Conservation (phyloP, 176 grass and related monocot species). For the Melocanna baccifera region DNA sequence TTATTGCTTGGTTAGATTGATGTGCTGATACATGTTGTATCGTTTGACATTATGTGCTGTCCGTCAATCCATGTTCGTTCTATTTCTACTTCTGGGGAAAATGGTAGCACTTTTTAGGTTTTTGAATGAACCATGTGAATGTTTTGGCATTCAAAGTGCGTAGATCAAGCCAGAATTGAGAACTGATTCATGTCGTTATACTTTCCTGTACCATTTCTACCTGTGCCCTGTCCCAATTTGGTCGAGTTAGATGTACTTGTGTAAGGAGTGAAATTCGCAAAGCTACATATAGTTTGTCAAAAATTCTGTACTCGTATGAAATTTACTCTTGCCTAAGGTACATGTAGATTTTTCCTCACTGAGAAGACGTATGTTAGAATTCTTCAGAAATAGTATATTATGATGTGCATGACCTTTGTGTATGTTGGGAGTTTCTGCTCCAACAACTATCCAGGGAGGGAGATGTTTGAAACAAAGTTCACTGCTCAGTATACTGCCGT, state of each 20-base stretch:
- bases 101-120: background rate
- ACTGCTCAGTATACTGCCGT: background rate
- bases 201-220: background rate
- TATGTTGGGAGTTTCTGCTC: background rate
- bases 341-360: background rate
- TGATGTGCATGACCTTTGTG: background rate
- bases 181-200: background rate
- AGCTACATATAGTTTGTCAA: background rate
- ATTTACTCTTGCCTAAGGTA: too few species aligned
- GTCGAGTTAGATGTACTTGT: background rate
- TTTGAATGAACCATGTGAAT: background rate
- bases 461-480: background rate
- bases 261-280: background rate
- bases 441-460: background rate
- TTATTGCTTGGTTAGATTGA: slow-evolving; percentile 13
- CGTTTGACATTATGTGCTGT: slow-evolving; percentile 13
- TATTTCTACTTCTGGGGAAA: background rate
- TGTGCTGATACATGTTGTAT: background rate
- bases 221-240: background rate
- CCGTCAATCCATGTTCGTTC: background rate
- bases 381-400: background rate
- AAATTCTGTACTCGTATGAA: background rate
- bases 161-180: background rate
- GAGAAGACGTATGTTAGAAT: background rate
- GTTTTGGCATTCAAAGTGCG: background rate